Base-by-base conservation (phyloP, 768 basidiomycete species). In the Suillus spraguei region DNA sequence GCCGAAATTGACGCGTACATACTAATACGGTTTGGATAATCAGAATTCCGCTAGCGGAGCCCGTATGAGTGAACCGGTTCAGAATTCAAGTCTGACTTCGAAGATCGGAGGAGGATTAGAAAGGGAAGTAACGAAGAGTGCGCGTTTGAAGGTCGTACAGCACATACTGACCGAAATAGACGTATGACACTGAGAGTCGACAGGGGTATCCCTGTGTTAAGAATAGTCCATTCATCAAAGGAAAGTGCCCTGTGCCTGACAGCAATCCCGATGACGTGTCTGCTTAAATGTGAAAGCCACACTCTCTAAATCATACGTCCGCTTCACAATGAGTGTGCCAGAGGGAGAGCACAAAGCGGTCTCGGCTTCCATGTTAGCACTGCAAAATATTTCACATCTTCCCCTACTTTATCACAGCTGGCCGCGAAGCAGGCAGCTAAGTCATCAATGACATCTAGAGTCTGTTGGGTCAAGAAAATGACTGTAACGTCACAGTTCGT, bases 1-100 rank as follows among this genome's bases (percentile, higher is more conserved):
- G 64, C 66, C 16, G 68, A 69, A 22, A 36, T 55, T n/a, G 53
- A 14, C 53, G 24, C 6, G 13, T 24, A 16, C 47, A 49, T 49
- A 14, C 24, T 49, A 3, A 46, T 5, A 35, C 35, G 52, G 20
- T 33, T 13, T 54, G 33, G 33, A 35, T 54, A 6, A 11, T 35
- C 20, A 13, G 6, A 35, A 36, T 14, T 20, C 13, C 14, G 13
- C 13, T 13, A 35, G 28, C 14, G 28, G 28, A 10, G 35, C 35
- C n/a, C n/a, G 20, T 22, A 16, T 35, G 20, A 11, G 20, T 13
- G 33, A n/a, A 13, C 24, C 16, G 13, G 49, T 50, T 8, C 24
- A 3, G 24, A 14, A 28, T 28, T 49, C 47, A 49, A 49, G 14
- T 24, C 22, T 24, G 22, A 49, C 22, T 24, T 49, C 24, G 14